Evolutionary conservation across 371 early-diverging fungal genomes (phyloP).

Genomic region (Rhizopus delemar): DNA sequence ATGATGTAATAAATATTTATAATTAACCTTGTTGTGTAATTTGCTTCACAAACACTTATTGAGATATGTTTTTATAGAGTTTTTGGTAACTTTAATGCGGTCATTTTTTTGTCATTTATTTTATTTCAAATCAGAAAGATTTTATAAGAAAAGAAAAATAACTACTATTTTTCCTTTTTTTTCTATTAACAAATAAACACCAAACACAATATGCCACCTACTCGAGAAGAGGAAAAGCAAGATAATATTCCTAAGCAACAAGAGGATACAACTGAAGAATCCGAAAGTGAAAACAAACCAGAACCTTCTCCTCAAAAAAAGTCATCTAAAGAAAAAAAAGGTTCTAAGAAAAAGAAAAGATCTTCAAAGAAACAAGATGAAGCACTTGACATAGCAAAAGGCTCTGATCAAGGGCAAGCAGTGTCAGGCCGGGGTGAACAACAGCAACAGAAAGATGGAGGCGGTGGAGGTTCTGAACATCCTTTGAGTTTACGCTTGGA

Average conservation of each 20-base stretch:
- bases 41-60: background rate
- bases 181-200: background rate
- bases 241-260: background rate
- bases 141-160: constrained; percentile 8
- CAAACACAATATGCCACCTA: constrained; percentile 16
- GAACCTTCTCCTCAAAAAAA: constrained; percentile 15
- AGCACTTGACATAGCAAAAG: constrained; percentile 15
- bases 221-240: constrained; percentile 21
- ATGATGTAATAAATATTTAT: background rate
- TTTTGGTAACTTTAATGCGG: constrained; percentile 6
- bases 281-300: constrained; percentile 15
- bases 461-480: constrained; percentile 7
- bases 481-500: constrained; percentile 34
- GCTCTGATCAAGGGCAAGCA: constrained; percentile 3
- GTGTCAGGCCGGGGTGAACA: constrained; percentile 2
- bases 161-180: constrained; percentile 3
- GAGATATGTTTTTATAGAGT: background rate
- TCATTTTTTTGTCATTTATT: constrained; percentile 20
- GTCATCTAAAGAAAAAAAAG: constrained; percentile 16
- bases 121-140: background rate
- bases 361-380: constrained; percentile 13
- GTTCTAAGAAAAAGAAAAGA: constrained; percentile 24
- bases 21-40: background rate
- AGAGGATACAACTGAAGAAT: constrained; percentile 4
- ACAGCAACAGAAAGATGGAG: constrained; percentile 16